These are phyloP conservation scores for Termitomyces sp. DNA, from an alignment of 768 basidiomycete species.

Conservation along the genomic window DNA sequence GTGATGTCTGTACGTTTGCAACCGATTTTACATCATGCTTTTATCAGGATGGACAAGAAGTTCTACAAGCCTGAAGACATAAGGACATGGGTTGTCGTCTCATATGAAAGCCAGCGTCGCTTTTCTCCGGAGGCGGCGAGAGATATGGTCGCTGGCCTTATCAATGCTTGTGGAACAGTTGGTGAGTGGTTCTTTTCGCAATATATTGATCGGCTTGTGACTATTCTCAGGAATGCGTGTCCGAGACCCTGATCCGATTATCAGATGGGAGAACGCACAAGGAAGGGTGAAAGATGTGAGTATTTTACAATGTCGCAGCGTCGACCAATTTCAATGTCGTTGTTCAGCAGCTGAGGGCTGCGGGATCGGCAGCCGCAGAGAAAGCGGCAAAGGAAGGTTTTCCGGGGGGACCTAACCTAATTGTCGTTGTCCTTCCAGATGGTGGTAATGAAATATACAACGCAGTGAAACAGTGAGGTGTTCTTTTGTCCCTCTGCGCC, in stretches of 20 bases:
- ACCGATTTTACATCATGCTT: slow-evolving; percentile 31
- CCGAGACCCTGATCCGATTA: slow-evolving; percentile 33
- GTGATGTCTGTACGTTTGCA: slow-evolving; percentile 23
- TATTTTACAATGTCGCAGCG: slow-evolving; percentile 1
- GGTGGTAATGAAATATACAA: slow-evolving; percentile 69
- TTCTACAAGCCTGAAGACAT: slow-evolving; percentile 53
- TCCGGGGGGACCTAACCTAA: slow-evolving; percentile 39
- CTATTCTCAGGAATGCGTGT: slow-evolving; percentile 50
- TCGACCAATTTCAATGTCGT: not conserved
- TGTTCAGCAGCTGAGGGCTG: slow-evolving; percentile 38
- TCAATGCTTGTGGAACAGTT: slow-evolving; percentile 41
- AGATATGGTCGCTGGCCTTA: slow-evolving; percentile 49
- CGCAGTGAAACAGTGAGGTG: slow-evolving; percentile 70
- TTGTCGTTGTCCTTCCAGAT: slow-evolving; percentile 71
- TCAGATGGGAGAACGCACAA: slow-evolving; percentile 54
- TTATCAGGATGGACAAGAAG: slow-evolving; percentile 57
- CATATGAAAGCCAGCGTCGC: slow-evolving; percentile 51
- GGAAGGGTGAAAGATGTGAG: slow-evolving; percentile 39
- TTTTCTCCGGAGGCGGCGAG: slow-evolving; percentile 39
- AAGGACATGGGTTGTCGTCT: slow-evolving; percentile 53
- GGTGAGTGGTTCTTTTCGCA: slow-evolving; percentile 42
- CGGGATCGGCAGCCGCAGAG: slow-evolving; percentile 39
- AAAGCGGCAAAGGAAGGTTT: slow-evolving; percentile 28
- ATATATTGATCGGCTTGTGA: slow-evolving; percentile 20
- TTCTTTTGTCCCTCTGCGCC: slow-evolving; percentile 8